Evolutionary conservation across 345 rosid species (phyloP), one percentile per base, ranked within the genome.

Genomic region (Salix brachista): DNA sequence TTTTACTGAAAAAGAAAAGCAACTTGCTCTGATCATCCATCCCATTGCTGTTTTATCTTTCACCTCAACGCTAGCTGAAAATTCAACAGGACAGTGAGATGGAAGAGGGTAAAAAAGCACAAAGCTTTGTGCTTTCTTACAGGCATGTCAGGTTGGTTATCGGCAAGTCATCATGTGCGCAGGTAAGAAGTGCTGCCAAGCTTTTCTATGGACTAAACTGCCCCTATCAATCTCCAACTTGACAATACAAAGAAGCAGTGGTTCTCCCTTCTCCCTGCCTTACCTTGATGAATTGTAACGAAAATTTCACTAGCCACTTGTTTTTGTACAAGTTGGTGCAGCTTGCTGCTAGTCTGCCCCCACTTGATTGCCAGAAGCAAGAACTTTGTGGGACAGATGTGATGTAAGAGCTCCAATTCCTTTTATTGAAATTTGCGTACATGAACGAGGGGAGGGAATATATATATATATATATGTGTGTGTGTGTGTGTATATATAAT

Each of bases 1-100:
- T 77, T 85, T 84, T 44, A 66, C 85, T 84, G 81, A 25, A 77
- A 77, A 84, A 75, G 78, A 64, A 75, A 73, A 76, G 74, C 9
- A 21, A 67, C 34, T 61, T 13, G 34, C 16, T 36, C 66, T 80
- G 75, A 67, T 77, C 44, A 65, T 73, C 74, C 23, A 5, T 36
- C 37, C 36, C 58, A 48, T 71, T 61, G n/a, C 46, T 52, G 36
- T 54, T 54, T 54, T 36, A 17, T 54, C 56, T 76, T 56, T 41
- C 56, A 37, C 48, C 52, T 58, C 28, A 44, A 21, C 12, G 17
- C 9, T 19, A 62, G n/a, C 75, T 34, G 65, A 32, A 65, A 34
- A 74, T n/a, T 6, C 30, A 58, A 37, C 73, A 77, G 41, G 25
- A 77, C 42, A 78, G 25, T 48, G 67, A 69, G 42, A 25, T 32